Percentiles rank a stretch among this genome's conserved stretches.
These are phyloP conservation scores for Mucor indicus DNA, from an alignment of 371 early-diverging fungal genomes.

Conservation along the genomic window DNA sequence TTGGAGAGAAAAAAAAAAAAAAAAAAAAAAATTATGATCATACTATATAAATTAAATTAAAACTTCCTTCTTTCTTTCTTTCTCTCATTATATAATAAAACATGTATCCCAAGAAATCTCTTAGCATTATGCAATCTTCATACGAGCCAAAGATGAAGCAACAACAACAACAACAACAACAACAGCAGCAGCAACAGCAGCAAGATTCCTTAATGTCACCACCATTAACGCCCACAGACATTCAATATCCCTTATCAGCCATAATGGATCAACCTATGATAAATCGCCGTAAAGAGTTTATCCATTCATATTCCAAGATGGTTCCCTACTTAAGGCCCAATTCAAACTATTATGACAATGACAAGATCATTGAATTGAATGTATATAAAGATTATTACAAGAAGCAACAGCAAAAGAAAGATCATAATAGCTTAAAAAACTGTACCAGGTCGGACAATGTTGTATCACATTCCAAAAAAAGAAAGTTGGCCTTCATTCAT, in stretches of 20 bases:
- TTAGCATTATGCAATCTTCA: slow-evolving; percentile 15
- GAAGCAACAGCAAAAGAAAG: slow-evolving; percentile 3
- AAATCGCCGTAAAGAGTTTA: slow-evolving; percentile 16
- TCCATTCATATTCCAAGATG: slow-evolving; percentile 18
- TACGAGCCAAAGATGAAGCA: too few relatives aligned
- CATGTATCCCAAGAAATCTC: too few relatives aligned
- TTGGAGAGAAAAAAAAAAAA: too few relatives aligned
- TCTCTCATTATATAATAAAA: too few relatives aligned
- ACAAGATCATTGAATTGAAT: slow-evolving; percentile 20
- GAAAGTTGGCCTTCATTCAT: slow-evolving; percentile 4
- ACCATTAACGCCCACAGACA: slow-evolving; percentile 30
- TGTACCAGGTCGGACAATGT: slow-evolving; percentile 26
- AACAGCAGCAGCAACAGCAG: too few relatives aligned
- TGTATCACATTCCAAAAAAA: slow-evolving; percentile 24
- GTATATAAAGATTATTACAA: slow-evolving; percentile 18
- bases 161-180: too few relatives aligned
- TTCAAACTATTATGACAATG: neutral
- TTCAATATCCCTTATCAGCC: neutral
- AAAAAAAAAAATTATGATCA: too few relatives aligned
- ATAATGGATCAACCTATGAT: slow-evolving; percentile 1
- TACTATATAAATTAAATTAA: neutral
- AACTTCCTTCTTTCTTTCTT: neutral
- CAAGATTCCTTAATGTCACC: slow-evolving; percentile 27
- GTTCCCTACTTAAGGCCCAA: slow-evolving; percentile 14
- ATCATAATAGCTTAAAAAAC: slow-evolving; percentile 4